Evolutionary conservation across 2,329 filamentous ascomycete genomes (phyloP), one percentile per base, ranked within the genome.

Genomic region (Arthroderma uncinatum): DNA sequence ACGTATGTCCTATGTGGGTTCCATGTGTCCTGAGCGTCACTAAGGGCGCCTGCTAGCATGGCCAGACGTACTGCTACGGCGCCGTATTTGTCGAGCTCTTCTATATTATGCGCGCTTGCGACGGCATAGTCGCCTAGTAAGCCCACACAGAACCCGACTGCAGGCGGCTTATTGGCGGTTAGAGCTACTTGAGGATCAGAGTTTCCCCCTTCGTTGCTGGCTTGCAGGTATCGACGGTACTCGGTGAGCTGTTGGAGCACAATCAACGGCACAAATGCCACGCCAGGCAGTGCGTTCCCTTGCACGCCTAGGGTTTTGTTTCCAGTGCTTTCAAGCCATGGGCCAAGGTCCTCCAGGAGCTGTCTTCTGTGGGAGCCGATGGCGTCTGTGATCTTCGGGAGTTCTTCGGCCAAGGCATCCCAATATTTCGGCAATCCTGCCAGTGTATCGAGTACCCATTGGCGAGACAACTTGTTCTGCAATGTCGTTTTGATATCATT

Each of bases 91-190:
- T 66, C 48, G 12, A 76, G 62, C 0, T 74, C 64, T 0, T 56
- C 37, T 1, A 52, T 47, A 34, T 62, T 68, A 0, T 37, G 6
- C 14, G 69, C 62, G 58, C 67, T 63, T 0, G 73, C 63, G 0
- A 74, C 69, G 0, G 72, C 71, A 12, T 70, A 57, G 5, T 74
- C 70, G 39, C 61, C 67, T n/a, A 77, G 52, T 1, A 75, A 54
- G 0, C 74, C 74, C 1, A 67, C 68, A 34, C 75, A 76, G 54
- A 76, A 70, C 0, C 75, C 74, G 57, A 59, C 23, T 57, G 56
- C 39, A 12, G 57, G 1, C 5, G 55, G 58, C n/a, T 56, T 50
- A 6, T 50, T 5, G 53, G 4, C 2, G 55, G 48, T 2, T 21
- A 19, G 40, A 21, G 4, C 40, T 4, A 4, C 52, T 39, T 53